Evolutionary conservation across 1,284 basidiomycete species (phyloP), one percentile per base, ranked within the genome.

Genomic region (Trichosporon asahii): DNA sequence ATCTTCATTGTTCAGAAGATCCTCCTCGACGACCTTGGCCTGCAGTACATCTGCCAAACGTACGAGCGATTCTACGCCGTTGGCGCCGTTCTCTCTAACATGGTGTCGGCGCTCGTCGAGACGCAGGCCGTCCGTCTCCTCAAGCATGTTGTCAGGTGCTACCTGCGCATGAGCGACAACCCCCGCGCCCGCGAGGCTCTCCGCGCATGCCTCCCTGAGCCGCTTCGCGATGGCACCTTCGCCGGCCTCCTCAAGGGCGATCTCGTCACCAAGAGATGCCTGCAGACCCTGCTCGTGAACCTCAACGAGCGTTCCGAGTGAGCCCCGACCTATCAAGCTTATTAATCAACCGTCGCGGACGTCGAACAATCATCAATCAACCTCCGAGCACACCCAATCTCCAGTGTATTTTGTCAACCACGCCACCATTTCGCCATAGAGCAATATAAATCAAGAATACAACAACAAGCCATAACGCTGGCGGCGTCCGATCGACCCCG

Each of bases 1-100:
- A 99, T 99, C 80, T 99, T 99, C 84, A 99, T 99, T 79, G 97
- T 99, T 2, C 97, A 99, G 84, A 99, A 99, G 86, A 99, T 99
- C 76, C 87, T 99, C 23, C 88, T 99, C 67, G 97, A 99, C 82
- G 97, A 99, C 84, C 95, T 96, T 11, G 96, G 97, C 12, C 85
- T 99, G 71, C 95, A 94, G 31, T 99, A 99, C 84, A 99, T 99
- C 80, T 99, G 96, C 80, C 96, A 99, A 84, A 99, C 97, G 18
- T 99, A 99, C 83, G 97, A 99, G 83, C 89, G 97, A 64, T 99
- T 99, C 86, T 99, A 98, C 82, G 97, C 97, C 15, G 97, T 99
- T 66, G 96, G 95, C 11, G 98, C 96, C 2, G 97, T 99, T 31
- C 87, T 99, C 71, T 94, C 93, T 86, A 98, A 98, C 84, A 99